Evolutionary conservation across 2,329 filamentous ascomycete genomes (phyloP).

Genomic region (Pseudogymnoascus sp.): DNA sequence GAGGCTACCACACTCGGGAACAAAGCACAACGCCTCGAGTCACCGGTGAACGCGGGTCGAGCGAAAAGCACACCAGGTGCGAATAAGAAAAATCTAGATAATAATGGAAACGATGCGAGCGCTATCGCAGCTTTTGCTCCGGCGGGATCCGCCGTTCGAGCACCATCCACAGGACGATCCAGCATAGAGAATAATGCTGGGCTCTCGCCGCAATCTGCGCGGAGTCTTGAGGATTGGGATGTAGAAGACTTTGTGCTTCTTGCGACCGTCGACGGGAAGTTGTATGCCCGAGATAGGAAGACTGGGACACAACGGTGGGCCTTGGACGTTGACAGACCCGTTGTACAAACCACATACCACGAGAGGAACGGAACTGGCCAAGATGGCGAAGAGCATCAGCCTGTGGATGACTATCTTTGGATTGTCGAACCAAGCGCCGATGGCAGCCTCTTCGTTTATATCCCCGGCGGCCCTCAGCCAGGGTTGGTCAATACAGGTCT

Average conservation of each 20-base stretch:
- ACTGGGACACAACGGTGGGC: slow-evolving; percentile 82
- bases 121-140: slow-evolving; percentile 97
- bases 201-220: slow-evolving; percentile 74
- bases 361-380: slow-evolving; percentile 58
- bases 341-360: slow-evolving; percentile 84
- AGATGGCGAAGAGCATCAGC: slow-evolving; percentile 46
- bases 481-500: slow-evolving; percentile 60
- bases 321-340: slow-evolving; percentile 73
- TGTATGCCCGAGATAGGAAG: slow-evolving; percentile 83
- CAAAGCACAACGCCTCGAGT: slow-evolving; percentile 28
- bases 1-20: slow-evolving; percentile 24
- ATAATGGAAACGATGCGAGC: slow-evolving; percentile 66
- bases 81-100: slow-evolving; percentile 21
- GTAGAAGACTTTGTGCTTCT: slow-evolving; percentile 99
- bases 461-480: slow-evolving; percentile 52
- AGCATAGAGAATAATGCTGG: slow-evolving; percentile 47
- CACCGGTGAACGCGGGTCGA: slow-evolving; percentile 22
- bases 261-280: slow-evolving; percentile 97
- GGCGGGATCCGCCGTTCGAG: slow-evolving; percentile 92
- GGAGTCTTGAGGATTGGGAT: slow-evolving; percentile 98
- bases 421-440: slow-evolving; percentile 87
- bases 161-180: slow-evolving; percentile 68
- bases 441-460: slow-evolving; percentile 80
- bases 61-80: slow-evolving; percentile 26
- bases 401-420: slow-evolving; percentile 78